Conservation (phyloP, 768 basidiomycete species). For the Calocybe cyanea region DNA sequence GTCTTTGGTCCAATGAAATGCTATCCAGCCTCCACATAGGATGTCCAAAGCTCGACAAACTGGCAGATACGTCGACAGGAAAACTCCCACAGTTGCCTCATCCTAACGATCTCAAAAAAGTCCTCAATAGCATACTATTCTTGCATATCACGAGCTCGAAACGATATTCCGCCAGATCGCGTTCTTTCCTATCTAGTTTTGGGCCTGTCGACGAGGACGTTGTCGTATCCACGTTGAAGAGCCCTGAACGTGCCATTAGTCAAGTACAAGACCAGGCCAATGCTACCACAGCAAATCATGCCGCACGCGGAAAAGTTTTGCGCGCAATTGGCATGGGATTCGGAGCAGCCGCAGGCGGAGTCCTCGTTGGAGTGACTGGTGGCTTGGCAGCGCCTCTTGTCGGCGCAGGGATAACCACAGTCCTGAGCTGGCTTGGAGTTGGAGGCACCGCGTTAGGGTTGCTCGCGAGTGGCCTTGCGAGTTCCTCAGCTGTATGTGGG, state of each 20-base stretch:
- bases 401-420: conserved; percentile 46
- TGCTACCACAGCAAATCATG: conserved; percentile 36
- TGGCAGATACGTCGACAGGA: conserved; percentile 42
- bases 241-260: conserved; percentile 42
- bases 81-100: conserved; percentile 37
- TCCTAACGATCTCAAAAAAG: conserved; percentile 31
- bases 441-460: conserved; percentile 51
- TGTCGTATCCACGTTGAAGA: conserved; percentile 42
- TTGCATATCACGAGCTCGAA: conserved; percentile 44
- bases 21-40: conserved; percentile 18
- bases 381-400: conserved; percentile 57
- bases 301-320: conserved; percentile 34
- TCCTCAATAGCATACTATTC: conserved; percentile 50
- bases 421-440: conserved; percentile 48
- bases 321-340: conserved; percentile 47
- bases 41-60: conserved; percentile 39
- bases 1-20: background rate
- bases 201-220: conserved; percentile 39
- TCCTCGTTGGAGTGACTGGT: conserved; percentile 55
- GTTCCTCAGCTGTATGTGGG: conserved; percentile 54
- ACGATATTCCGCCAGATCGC: conserved; percentile 47
- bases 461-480: conserved; percentile 49
- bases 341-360: conserved; percentile 51
- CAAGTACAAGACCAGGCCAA: conserved; percentile 41
- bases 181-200: conserved; percentile 39